phyloP scores from a whole-genome alignment of 1,284 basidiomycete species.

The Papiliotrema flavescens region DNA sequence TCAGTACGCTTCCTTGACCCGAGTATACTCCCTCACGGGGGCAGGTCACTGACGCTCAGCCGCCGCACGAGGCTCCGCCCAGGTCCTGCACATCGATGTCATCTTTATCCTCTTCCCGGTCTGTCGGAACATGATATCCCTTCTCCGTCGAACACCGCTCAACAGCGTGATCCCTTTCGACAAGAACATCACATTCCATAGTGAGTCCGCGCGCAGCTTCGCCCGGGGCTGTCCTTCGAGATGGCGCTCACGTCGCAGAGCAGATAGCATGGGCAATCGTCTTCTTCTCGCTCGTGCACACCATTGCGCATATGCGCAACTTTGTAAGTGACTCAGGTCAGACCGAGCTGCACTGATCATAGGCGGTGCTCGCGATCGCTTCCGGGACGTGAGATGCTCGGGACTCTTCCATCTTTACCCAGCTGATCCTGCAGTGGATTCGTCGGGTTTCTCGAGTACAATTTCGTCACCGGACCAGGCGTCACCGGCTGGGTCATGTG shows the following conservation, averaged over 20 bases:
- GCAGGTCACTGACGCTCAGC: conserved; percentile 50
- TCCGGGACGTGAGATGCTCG: conserved; percentile 41
- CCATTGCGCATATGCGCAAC: conserved; percentile 26
- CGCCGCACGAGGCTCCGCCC: conserved; percentile 75
- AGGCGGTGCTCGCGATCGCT: conserved; percentile 60
- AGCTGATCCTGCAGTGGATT: conserved; percentile 52
- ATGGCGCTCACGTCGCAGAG: conserved; percentile 50
- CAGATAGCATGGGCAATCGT: conserved; percentile 83
- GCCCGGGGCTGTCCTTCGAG: neutral
- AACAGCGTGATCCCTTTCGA: conserved; percentile 84
- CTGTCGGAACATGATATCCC: conserved; percentile 83
- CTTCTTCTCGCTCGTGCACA: conserved; percentile 62
- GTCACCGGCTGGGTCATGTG: conserved; percentile 91
- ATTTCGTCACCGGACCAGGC: conserved; percentile 82
- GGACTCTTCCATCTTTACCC: too few species aligned
- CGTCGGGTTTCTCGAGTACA: conserved; percentile 65
- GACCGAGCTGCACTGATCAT: conserved; percentile 46
- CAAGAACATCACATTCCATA: conserved; percentile 83
- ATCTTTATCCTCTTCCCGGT: conserved; percentile 86
- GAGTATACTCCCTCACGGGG: neutral
- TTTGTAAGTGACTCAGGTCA: conserved; percentile 15
- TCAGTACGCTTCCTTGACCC: conserved; percentile 55
- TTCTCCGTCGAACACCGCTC: conserved; percentile 73
- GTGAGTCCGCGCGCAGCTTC: conserved; percentile 47
- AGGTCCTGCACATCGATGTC: conserved; percentile 80